phyloP scores from a whole-genome alignment of 2,329 filamentous ascomycete species.

The Fusarium siculi region DNA sequence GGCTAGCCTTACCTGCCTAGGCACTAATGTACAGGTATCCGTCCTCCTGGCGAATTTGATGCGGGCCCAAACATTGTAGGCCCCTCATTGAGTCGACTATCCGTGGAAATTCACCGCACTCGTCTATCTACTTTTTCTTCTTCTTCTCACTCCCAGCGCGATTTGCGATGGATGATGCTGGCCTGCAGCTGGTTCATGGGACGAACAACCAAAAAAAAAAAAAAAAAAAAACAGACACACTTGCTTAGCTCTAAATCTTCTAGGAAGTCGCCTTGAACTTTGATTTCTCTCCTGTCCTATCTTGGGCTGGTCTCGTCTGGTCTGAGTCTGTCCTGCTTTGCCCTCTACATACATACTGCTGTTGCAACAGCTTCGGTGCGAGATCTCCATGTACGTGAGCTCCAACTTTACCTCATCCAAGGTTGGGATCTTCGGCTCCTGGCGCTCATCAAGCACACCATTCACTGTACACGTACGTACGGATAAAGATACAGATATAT shows the following conservation, averaged over 20 bases:
- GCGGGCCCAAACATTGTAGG: conserved; percentile 9
- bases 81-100: conserved; percentile 20
- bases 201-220: conserved; percentile 23
- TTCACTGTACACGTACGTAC: not conserved
- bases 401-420: conserved; percentile 21
- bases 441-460: conserved; percentile 5
- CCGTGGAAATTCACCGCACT: conserved; percentile 26
- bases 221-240: conserved; percentile 23
- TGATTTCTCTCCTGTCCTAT: conserved; percentile 6
- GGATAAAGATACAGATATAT: not conserved
- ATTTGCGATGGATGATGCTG: conserved; percentile 32
- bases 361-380: conserved; percentile 11
- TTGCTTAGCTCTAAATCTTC: conserved; percentile 16
- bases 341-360: conserved; percentile 1
- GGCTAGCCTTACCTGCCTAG: conserved; percentile 14
- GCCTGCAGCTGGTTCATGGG: conserved; percentile 20
- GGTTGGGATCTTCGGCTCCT: conserved; percentile 5
- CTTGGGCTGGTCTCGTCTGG: not conserved
- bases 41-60: conserved; percentile 18
- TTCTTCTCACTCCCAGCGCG: not conserved
- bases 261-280: conserved; percentile 8
- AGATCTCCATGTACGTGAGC: conserved; percentile 13
- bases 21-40: not conserved
- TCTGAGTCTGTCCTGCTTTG: conserved; percentile 5
- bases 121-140: conserved; percentile 4